Base-by-base conservation (phyloP, 2,329 filamentous ascomycete species). In the Nemania abortiva region DNA sequence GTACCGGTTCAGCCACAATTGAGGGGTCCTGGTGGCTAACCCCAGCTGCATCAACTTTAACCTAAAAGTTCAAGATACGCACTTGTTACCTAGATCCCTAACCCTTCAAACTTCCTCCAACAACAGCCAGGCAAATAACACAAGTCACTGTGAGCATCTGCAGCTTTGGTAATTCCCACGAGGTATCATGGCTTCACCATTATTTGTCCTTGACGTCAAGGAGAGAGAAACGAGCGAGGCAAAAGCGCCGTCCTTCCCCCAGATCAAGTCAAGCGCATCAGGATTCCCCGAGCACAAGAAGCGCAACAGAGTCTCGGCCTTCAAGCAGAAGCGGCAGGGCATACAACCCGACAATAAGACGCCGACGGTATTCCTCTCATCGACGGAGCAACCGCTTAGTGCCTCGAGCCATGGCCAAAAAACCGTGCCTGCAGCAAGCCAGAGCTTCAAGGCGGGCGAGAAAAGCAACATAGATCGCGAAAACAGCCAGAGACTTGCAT, bases 201-300 rank as follows among this genome's bases (percentile, higher is more conserved):
- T 73, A 50, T 84, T 91, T 49, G 84, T 97, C 52, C 87, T 88
- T 64, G 95, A 98, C 74, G 89, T 98, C 71, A 87, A 92, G 75
- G 95, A 98, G 82, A 91, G 92, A 70, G 86, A 89, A 53, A 81
- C 88, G 29, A 80, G 84, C 15, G 81, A 84, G 27, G 84, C 89
- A 24, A 90, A 88, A 71, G 86, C 92, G 4, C 90, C 91, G 9
- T 84, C 85, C 47, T 88, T 90, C 10, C 90, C 91, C 15, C 85
- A 86, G 55, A 82, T 88, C 49, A 88, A 88, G 60, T 81, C 83
- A 10, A 82, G 84, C 22, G 80, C 84, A 4, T 90, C 88, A 13
- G 96, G 96, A 0, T 98, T 98, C 74, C 96, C 96, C n/a, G 89
- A 90, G 67, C 95, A 94, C 79, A 96, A 92, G 80, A 94, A 92